These are phyloP conservation scores for Lactifluus pinguis DNA, from an alignment of 768 basidiomycete species.

Conservation along the genomic window DNA sequence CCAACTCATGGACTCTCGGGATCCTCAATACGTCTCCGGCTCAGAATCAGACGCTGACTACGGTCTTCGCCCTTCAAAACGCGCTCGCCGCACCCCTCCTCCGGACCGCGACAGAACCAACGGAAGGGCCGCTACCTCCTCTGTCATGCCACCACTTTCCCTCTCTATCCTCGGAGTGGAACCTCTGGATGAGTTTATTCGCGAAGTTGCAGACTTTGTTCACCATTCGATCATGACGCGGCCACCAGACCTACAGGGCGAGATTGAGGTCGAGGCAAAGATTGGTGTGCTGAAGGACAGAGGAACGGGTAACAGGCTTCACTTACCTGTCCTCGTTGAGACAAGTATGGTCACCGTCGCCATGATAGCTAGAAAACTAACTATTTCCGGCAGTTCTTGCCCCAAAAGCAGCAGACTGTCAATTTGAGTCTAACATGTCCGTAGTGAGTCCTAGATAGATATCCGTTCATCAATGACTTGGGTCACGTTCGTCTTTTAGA, in stretches of 20 bases:
- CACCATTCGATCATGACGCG: conserved; percentile 57
- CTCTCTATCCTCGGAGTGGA: conserved; percentile 82
- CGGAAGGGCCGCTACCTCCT: conserved; percentile 22
- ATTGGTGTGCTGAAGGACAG: conserved; percentile 67
- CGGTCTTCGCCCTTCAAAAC: conserved; percentile 29
- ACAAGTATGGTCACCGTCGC: conserved; percentile 44
- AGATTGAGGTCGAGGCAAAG: conserved; percentile 87
- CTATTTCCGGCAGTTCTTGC: conserved; percentile 46
- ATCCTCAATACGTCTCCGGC: conserved; percentile 21
- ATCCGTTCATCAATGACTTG: background rate
- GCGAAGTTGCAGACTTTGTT: conserved; percentile 84
- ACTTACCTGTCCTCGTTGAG: conserved; percentile 70
- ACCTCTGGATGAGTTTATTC: conserved; percentile 88
- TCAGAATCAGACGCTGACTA: conserved; percentile 23
- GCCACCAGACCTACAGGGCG: conserved; percentile 39
- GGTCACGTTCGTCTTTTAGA: conserved; percentile 34
- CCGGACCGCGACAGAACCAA: conserved; percentile 24
- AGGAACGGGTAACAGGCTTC: conserved; percentile 44
- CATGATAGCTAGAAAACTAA: conserved; percentile 2
- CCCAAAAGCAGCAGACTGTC: conserved; percentile 51
- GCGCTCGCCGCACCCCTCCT: conserved; percentile 30
- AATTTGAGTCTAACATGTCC: conserved; percentile 93
- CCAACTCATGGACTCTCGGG: conserved; percentile 21
- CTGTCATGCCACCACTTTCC: conserved; percentile 52
- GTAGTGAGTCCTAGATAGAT: conserved; percentile 40